A percentile compares a stretch with the other conserved stretches of the same genome.
Conservation (phyloP, 495 filamentous ascomycete species). For the Aspergillus nanangensis region DNA sequence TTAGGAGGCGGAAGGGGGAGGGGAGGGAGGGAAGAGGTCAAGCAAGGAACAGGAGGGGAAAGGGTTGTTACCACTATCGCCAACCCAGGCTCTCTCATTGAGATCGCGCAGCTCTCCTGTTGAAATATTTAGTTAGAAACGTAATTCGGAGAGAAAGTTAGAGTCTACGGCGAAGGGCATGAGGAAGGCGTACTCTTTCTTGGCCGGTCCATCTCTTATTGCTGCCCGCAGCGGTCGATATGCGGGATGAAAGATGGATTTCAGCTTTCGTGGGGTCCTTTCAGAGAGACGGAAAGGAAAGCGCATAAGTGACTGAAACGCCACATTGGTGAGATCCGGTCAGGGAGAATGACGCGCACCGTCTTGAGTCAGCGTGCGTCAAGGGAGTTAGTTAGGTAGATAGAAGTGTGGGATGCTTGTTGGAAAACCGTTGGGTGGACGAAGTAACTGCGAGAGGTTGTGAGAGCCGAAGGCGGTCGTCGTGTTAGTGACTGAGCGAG, state of each 20-base stretch:
- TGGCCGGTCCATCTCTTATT: conserved; percentile 68
- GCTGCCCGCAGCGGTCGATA: conserved; percentile 11
- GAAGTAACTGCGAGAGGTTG: conserved; percentile 6
- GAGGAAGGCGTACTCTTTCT: conserved; percentile 63
- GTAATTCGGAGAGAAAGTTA: not conserved
- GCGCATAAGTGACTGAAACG: conserved; percentile 35
- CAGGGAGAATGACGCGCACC: conserved; percentile 11
- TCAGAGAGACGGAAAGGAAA: conserved; percentile 38
- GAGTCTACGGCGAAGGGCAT: not conserved
- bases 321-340: conserved; percentile 35
- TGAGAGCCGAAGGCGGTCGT: conserved; percentile 12
- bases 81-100: conserved; percentile 83
- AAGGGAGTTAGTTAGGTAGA: not conserved
- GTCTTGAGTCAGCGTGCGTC: conserved; percentile 7
- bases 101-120: conserved; percentile 84
- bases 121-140: conserved; percentile 16
- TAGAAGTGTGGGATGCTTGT: not conserved
- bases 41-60: not conserved
- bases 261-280: conserved; percentile 33
- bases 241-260: too few relatives aligned
- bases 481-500: too few relatives aligned
- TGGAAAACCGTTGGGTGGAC: conserved; percentile 8
- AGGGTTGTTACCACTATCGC: conserved; percentile 64
- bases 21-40: not conserved
- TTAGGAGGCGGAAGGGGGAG: conserved; percentile 5